A percentile compares a stretch with the other conserved stretches of the same genome.
Conservation (phyloP, 2,329 filamentous ascomycete genomes). For the Mollisia scopiformis region DNA sequence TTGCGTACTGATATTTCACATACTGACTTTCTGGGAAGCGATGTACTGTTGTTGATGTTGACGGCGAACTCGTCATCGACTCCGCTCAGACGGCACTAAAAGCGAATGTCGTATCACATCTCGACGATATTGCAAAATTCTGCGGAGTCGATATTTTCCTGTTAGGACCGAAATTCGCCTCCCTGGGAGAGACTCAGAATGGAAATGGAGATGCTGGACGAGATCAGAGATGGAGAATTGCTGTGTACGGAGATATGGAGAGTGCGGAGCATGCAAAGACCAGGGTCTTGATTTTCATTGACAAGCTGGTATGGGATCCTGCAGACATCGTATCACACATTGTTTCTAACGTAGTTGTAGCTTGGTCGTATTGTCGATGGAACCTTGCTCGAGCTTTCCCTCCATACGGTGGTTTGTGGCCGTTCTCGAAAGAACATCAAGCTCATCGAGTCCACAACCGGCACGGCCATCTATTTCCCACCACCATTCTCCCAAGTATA, state of each 20-base stretch:
- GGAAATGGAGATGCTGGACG: conserved; percentile 77
- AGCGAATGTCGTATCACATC: conserved; percentile 76
- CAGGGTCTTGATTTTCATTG: conserved; percentile 93
- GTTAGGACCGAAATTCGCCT: conserved; percentile 84
- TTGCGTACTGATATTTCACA: neutral
- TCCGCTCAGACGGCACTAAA: conserved; percentile 67
- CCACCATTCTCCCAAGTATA: conserved; percentile 91
- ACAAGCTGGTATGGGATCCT: conserved; percentile 44
- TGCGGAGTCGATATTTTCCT: conserved; percentile 97
- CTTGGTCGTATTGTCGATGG: conserved; percentile 76
- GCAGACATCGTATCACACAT: conserved; percentile 10
- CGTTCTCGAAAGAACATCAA: conserved; percentile 97
- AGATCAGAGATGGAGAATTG: conserved; percentile 88
- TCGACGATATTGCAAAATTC: conserved; percentile 84
- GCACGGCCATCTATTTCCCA: conserved; percentile 97
- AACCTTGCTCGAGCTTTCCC: conserved; percentile 79
- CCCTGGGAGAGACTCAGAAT: conserved; percentile 73
- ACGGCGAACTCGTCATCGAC: conserved; percentile 87
- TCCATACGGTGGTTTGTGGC: conserved; percentile 91
- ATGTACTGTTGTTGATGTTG: conserved; percentile 73
- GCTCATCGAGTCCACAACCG: conserved; percentile 91
- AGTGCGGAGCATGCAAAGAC: conserved; percentile 98
- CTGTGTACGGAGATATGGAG: conserved; percentile 94
- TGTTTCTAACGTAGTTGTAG: conserved; percentile 49
- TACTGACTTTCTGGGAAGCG: conserved; percentile 37